Evolutionary conservation across 2,329 filamentous ascomycete species (phyloP).

Genomic region (Fusarium sp.): DNA sequence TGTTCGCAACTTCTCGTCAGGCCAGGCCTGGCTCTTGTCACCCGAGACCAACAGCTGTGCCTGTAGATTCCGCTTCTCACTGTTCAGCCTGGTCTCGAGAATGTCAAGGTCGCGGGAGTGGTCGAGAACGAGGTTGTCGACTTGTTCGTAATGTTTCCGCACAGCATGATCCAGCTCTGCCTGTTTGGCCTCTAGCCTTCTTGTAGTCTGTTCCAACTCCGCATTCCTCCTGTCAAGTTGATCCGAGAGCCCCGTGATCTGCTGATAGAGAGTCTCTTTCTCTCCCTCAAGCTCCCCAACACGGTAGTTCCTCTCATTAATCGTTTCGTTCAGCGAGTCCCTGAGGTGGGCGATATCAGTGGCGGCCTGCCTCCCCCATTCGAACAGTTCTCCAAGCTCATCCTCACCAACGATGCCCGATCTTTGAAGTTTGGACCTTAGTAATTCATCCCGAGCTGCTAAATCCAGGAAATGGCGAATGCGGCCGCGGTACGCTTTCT

Average conservation of each 20-base stretch:
- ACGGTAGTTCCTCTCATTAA: background rate
- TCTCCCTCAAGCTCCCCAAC: background rate
- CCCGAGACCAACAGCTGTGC: background rate
- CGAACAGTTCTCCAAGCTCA: background rate
- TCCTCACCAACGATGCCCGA: background rate
- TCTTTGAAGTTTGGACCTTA: background rate
- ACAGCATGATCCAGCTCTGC: background rate
- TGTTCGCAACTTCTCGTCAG: background rate
- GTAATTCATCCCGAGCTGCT: background rate
- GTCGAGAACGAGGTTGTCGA: background rate
- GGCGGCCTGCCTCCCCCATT: background rate
- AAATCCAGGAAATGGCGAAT: background rate
- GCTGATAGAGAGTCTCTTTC: background rate
- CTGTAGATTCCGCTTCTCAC: background rate
- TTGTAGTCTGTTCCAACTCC: background rate
- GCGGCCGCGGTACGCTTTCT: background rate
- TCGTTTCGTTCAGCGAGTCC: background rate
- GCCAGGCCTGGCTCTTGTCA: slow-evolving; percentile 1
- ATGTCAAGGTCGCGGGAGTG: background rate
- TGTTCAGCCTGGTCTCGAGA: background rate
- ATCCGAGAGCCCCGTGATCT: background rate
- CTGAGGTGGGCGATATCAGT: background rate
- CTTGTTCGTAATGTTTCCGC: background rate
- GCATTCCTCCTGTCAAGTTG: background rate
- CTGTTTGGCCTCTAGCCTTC: background rate